phyloP scores from a whole-genome alignment of 73 alveolate species.

The Tetrahymena malaccensis region DNA sequence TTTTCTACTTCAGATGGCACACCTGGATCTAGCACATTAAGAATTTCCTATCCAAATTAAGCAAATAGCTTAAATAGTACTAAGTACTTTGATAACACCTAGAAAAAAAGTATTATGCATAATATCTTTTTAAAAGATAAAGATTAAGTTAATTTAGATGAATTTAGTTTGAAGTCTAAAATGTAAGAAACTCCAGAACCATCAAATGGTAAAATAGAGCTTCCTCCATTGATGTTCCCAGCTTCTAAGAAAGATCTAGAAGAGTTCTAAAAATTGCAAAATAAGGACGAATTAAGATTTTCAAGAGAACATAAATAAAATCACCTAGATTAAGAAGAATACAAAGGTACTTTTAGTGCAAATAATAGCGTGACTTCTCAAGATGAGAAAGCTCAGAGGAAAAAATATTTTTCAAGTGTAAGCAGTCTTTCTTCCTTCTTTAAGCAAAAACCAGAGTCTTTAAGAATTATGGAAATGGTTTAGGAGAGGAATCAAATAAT shows the following conservation, averaged over 20 bases:
- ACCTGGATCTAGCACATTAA: neutral
- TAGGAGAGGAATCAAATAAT: neutral
- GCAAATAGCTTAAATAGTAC: neutral
- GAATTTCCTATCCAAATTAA: neutral
- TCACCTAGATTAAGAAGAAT: neutral
- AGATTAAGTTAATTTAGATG: neutral
- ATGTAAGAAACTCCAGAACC: neutral
- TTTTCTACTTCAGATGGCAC: neutral
- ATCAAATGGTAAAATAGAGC: neutral
- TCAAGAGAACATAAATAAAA: neutral
- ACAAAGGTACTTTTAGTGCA: neutral
- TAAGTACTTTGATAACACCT: neutral
- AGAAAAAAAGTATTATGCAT: neutral
- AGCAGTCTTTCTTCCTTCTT: neutral
- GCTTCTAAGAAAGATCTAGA: neutral
- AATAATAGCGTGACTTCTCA: neutral
- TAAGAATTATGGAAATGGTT: neutral
- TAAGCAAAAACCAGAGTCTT: neutral
- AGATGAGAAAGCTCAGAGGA: neutral
- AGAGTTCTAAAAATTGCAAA: neutral
- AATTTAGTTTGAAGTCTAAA: neutral
- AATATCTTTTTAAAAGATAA: neutral
- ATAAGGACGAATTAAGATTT: neutral
- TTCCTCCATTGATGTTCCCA: neutral
- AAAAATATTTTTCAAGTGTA: neutral